Evolutionary conservation across 345 rosid species (phyloP), one percentile per base, ranked within the genome.

Genomic region (Linum usitatissimum): DNA sequence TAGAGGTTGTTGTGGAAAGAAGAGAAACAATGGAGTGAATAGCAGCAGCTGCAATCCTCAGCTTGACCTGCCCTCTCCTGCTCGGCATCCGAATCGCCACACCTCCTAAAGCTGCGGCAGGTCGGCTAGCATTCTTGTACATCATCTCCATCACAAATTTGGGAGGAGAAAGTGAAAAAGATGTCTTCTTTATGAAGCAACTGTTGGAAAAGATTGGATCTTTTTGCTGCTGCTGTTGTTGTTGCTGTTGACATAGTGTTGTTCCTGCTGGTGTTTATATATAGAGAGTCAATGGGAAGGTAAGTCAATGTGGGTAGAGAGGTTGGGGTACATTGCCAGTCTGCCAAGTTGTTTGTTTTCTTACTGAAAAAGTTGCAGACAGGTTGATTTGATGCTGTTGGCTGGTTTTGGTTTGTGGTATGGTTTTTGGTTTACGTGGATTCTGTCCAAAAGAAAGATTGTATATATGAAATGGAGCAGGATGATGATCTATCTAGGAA

Each of bases 41-140:
- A 45, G 51, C 51, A 45, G 51, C 51, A 45, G 51, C 51, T 45
- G 51, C 51, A 45, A 45, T 45, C 51, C 51, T 45, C 51, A 45
- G 10, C 51, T 45, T 45, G 51, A 45, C 10, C 51, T 45, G 51
- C 15, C 51, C 51, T 45, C 51, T 45, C 51, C 51, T 45, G 15
- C 51, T 45, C 15, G 51, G 51, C 51, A 45, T 10, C 51, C 51
- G 14, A 15, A 15, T 10, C 17, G 51, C 51, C 51, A 4, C 51
- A 0, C 51, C 51, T 45, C 51, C 51, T 10, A 45, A 45, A 45
- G 51, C 51, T 45, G 15, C 51, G 10, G 51, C 51, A 7, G 51
- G 17, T 10, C 51, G 13, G 51, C 51, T 45, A 45, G 51, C 51
- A 4, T 45, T 45, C 51, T 45, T 45, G 51, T 45, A 4, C 51